A percentile compares a stretch with the other conserved stretches of the same genome.
These are phyloP conservation scores for Cadophora sp. DNA, from an alignment of 2,329 filamentous ascomycete species.

Conservation along the genomic window DNA sequence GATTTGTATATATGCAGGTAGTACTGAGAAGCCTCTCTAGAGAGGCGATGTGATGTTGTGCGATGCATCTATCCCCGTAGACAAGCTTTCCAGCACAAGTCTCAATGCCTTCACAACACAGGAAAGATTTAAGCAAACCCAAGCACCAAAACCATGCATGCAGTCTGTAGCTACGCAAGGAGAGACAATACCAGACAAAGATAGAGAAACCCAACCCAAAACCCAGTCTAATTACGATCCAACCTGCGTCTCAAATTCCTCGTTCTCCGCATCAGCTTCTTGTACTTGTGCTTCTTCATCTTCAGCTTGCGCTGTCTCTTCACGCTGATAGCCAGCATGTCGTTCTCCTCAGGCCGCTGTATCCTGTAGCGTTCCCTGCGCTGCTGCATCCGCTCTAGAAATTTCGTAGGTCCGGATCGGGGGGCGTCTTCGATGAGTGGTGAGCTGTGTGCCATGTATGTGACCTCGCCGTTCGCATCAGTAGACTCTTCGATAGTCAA, in stretches of 20 bases:
- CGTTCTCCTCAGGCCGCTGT: constrained; percentile 54
- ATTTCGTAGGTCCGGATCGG: constrained; percentile 50
- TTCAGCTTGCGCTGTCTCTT: constrained; percentile 91
- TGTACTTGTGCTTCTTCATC: constrained; percentile 99
- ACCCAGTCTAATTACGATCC: constrained; percentile 44
- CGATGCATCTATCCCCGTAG: not conserved
- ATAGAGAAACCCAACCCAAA: not conserved
- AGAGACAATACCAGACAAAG: not conserved
- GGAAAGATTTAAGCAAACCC: constrained; percentile 14
- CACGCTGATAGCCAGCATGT: constrained; percentile 86
- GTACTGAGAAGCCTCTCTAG: constrained; percentile 24
- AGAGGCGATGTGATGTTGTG: constrained; percentile 32
- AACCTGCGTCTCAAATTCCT: constrained; percentile 82
- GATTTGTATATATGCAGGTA: not conserved
- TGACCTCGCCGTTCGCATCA: constrained; percentile 64
- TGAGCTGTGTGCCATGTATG: constrained; percentile 66
- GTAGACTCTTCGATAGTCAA: constrained; percentile 72
- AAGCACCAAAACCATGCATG: constrained; percentile 22
- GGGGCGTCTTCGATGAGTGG: constrained; percentile 58
- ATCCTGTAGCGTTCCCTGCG: constrained; percentile 65
- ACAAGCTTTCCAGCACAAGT: constrained; percentile 1
- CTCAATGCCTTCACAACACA: constrained; percentile 13
- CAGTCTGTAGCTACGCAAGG: not conserved
- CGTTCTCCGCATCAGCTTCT: constrained; percentile 96
- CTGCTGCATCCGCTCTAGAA: constrained; percentile 73